Conservation (phyloP, 139 green algal species). For the Micractinium sp. region DNA sequence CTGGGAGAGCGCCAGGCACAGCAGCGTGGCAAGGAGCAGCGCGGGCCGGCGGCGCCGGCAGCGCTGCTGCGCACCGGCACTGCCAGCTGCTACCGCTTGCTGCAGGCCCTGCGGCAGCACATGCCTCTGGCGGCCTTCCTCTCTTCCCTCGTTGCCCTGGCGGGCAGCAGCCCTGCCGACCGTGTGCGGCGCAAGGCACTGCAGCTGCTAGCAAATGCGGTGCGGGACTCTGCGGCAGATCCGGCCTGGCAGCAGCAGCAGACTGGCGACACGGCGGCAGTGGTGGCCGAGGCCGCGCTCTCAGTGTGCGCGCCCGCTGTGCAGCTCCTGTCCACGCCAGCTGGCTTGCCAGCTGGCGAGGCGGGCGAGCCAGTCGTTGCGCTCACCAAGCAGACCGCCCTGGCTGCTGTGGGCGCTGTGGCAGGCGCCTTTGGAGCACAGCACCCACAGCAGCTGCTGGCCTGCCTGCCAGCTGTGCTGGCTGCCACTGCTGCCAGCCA, state of each 20-base stretch:
- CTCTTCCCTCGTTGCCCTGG: slow-evolving; percentile 53
- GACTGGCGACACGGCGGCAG: not conserved
- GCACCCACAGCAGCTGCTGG: slow-evolving; percentile 33
- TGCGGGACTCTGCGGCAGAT: slow-evolving; percentile 44
- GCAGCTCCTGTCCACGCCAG: slow-evolving; percentile 31
- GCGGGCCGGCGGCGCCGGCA: not conserved
- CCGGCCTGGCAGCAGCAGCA: slow-evolving; percentile 28
- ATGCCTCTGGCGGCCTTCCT: slow-evolving; percentile 64
- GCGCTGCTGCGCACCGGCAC: slow-evolving; percentile 30
- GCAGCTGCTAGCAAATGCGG: slow-evolving; percentile 53
- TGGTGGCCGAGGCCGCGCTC: slow-evolving; percentile 35
- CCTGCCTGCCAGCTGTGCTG: slow-evolving; percentile 36
- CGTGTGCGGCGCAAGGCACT: slow-evolving; percentile 65
- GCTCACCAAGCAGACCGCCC: slow-evolving; percentile 54
- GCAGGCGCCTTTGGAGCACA: slow-evolving; percentile 42
- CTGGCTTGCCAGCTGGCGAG: not conserved
- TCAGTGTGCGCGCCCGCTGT: slow-evolving; percentile 35
- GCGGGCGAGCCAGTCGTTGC: not conserved
- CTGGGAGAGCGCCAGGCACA: slow-evolving; percentile 20
- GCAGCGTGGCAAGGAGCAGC: not conserved
- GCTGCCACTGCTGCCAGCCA: slow-evolving; percentile 19
- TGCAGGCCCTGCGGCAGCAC: slow-evolving; percentile 54
- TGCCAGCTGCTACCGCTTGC: slow-evolving; percentile 49
- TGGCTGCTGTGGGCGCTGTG: slow-evolving; percentile 56
- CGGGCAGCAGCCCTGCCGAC: slow-evolving; percentile 40